These are phyloP conservation scores for Didymella exigua DNA, from an alignment of 2,329 filamentous ascomycete genomes.

Conservation along the genomic window DNA sequence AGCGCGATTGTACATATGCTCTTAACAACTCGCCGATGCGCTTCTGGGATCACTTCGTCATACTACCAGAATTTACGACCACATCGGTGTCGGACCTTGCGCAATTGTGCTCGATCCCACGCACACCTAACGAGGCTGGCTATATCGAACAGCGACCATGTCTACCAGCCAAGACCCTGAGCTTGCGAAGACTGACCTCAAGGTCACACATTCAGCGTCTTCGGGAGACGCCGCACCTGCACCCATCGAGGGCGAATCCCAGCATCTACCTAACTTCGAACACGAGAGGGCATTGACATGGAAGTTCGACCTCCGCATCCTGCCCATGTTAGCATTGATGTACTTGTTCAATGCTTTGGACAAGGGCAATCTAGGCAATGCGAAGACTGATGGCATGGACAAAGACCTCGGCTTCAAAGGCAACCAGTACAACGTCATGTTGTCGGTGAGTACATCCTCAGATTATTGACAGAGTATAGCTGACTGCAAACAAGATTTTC, in stretches of 20 bases:
- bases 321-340: constrained; percentile 66
- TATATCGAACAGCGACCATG: constrained; percentile 26
- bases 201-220: constrained; percentile 34
- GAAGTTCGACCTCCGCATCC: constrained; percentile 61
- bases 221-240: constrained; percentile 35
- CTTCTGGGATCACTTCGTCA: not conserved
- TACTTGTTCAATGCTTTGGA: constrained; percentile 60
- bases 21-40: not conserved
- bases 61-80: not conserved
- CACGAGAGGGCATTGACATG: constrained; percentile 54
- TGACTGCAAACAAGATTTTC: constrained; percentile 59
- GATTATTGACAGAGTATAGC: not conserved
- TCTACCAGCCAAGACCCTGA: constrained; percentile 33
- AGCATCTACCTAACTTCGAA: constrained; percentile 44
- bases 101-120: not conserved
- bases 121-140: not conserved
- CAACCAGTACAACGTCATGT: constrained; percentile 71
- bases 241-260: constrained; percentile 36
- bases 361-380: constrained; percentile 48
- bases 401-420: constrained; percentile 64
- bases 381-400: constrained; percentile 52
- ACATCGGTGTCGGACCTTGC: not conserved
- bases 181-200: constrained; percentile 36
- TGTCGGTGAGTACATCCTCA: constrained; percentile 49
- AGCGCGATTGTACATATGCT: constrained; percentile 19